Evolutionary conservation across 1,284 basidiomycete genomes (phyloP).

Genomic region (Ceratobasidium sp.): DNA sequence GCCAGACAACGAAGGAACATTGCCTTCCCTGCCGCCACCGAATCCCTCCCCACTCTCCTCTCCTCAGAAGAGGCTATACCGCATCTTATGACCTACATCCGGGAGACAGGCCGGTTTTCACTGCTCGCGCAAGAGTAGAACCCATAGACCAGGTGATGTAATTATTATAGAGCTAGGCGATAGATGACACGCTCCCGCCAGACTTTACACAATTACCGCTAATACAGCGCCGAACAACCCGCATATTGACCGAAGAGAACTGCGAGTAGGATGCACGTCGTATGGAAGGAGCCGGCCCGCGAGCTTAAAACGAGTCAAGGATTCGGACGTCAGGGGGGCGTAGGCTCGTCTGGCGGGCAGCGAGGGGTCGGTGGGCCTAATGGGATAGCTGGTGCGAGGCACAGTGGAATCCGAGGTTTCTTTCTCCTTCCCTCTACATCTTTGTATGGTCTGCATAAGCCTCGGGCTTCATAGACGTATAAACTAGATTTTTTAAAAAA

Average conservation of each 20-base stretch:
- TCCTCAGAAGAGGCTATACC: neutral
- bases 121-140: neutral
- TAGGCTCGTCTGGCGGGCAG: conserved; percentile 17
- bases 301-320: conserved; percentile 1
- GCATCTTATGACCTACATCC: conserved; percentile 22
- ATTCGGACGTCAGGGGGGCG: neutral
- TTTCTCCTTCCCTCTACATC: conserved; percentile 7
- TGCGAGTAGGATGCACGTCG: neutral
- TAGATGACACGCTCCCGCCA: neutral
- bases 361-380: conserved; percentile 18
- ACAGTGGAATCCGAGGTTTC: neutral
- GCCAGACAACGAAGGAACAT: neutral
- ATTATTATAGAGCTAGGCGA: neutral
- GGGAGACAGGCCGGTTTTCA: neutral
- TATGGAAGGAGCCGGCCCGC: neutral
- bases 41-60: neutral
- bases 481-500: conserved; percentile 1
- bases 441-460: conserved; percentile 29
- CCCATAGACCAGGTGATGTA: neutral
- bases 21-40: neutral
- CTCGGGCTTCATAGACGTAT: conserved; percentile 25
- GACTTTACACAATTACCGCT: neutral
- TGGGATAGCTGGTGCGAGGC: conserved; percentile 15
- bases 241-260: neutral
- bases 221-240: neutral